These are phyloP conservation scores for Colletotrichum sp. DNA, from an alignment of 2,329 filamentous ascomycete genomes.

Conservation along the genomic window DNA sequence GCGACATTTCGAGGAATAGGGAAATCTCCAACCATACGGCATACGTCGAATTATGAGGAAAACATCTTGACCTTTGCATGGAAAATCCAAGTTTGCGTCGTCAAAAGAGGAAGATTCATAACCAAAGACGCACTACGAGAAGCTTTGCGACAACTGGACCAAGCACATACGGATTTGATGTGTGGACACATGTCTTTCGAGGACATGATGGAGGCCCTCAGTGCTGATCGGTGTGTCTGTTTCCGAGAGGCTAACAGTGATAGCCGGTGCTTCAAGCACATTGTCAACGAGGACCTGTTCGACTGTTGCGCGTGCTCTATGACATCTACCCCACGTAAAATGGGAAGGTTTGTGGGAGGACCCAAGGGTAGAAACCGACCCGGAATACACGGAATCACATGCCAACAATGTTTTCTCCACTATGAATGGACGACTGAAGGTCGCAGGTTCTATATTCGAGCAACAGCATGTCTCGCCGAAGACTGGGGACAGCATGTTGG, in stretches of 20 bases:
- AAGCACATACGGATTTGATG: background rate
- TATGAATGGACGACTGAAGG: background rate
- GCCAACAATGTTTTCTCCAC: background rate
- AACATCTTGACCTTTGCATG: background rate
- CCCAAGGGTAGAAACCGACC: background rate
- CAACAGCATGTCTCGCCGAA: rapidly evolving
- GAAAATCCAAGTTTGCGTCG: background rate
- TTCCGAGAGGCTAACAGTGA: background rate
- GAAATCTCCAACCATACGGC: background rate
- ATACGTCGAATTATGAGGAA: background rate
- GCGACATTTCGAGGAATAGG: background rate
- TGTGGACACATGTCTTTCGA: background rate
- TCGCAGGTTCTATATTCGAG: background rate
- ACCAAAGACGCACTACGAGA: background rate
- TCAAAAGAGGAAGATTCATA: background rate
- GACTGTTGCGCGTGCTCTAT: background rate
- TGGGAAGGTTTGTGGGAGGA: background rate
- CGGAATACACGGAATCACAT: background rate
- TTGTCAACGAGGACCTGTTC: rapidly evolving
- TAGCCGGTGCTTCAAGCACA: background rate
- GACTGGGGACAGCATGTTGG: rapidly evolving
- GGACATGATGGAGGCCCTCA: background rate
- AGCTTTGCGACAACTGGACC: background rate
- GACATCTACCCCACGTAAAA: rapidly evolving
- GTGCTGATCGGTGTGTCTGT: background rate